phyloP scores from a whole-genome alignment of 495 filamentous ascomycete species.

The Penicillium macrosclerotiorum region DNA sequence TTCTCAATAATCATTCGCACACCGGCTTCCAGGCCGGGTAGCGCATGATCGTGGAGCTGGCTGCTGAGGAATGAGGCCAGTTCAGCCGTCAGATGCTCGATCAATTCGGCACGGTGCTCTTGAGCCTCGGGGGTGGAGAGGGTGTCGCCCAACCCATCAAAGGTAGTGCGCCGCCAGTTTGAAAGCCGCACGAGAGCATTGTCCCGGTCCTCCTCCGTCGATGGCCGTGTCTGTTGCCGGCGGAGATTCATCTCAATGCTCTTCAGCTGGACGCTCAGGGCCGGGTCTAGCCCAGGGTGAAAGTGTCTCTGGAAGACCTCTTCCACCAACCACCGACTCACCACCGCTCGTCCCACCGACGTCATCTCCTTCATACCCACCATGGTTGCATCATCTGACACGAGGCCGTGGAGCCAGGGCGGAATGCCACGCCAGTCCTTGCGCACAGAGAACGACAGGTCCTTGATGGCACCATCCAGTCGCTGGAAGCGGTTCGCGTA shows the following conservation, averaged over 20 bases:
- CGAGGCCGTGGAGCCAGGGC: conserved; percentile 68
- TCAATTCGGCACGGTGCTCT: conserved; percentile 63
- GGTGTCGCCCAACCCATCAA: conserved; percentile 80
- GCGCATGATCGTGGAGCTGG: conserved; percentile 71
- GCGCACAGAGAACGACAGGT: conserved; percentile 90
- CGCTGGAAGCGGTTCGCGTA: conserved; percentile 88
- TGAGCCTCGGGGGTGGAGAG: conserved; percentile 63
- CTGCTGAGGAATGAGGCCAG: conserved; percentile 67
- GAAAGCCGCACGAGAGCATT: conserved; percentile 83
- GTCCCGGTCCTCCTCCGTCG: conserved; percentile 84
- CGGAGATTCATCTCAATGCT: conserved; percentile 88
- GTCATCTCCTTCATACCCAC: conserved; percentile 96
- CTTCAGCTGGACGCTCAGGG: conserved; percentile 76
- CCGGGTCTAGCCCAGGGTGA: conserved; percentile 78
- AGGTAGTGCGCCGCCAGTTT: conserved; percentile 88
- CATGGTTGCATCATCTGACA: conserved; percentile 78
- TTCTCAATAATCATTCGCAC: conserved; percentile 92
- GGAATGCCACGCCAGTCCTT: conserved; percentile 87
- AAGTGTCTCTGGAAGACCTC: conserved; percentile 90
- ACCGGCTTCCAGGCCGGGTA: conserved; percentile 73
- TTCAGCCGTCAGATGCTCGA: conserved; percentile 63
- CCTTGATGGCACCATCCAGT: conserved; percentile 90
- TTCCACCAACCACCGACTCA: conserved; percentile 86
- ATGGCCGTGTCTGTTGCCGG: conserved; percentile 60
- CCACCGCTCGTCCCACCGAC: conserved; percentile 84